A percentile compares a stretch with the other conserved stretches of the same genome.
These are phyloP conservation scores for Nemophila menziesii DNA, from an alignment of 257 asterid species.

Conservation along the genomic window DNA sequence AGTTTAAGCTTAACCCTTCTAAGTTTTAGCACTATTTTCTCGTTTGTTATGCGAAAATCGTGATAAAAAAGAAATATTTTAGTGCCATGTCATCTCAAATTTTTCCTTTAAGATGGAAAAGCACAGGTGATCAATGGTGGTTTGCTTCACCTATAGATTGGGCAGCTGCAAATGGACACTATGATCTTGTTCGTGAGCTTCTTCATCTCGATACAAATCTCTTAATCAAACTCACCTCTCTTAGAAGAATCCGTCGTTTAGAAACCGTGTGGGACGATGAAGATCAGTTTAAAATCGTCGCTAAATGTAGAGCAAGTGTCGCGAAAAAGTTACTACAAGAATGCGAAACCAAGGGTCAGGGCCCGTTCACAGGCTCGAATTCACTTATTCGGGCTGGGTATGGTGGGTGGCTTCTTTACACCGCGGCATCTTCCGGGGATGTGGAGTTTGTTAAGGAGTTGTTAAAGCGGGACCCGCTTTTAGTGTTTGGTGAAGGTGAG, in stretches of 20 bases:
- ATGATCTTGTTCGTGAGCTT: conserved; percentile 65
- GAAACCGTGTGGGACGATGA: conserved; percentile 88
- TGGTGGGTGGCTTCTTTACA: conserved; percentile 93
- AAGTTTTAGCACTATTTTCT: neutral
- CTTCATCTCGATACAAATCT: conserved; percentile 68
- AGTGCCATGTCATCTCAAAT: conserved; percentile 28
- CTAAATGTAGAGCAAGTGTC: conserved; percentile 51
- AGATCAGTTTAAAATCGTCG: conserved; percentile 35
- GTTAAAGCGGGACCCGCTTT: conserved; percentile 43
- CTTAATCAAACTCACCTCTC: conserved; percentile 65
- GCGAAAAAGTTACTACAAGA: conserved; percentile 50
- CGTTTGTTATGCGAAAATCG: neutral
- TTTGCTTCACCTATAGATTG: conserved; percentile 89
- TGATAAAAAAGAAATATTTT: neutral
- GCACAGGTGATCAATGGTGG: conserved; percentile 93
- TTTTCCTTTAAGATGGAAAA: conserved; percentile 80
- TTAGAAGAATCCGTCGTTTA: conserved; percentile 68
- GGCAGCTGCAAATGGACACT: conserved; percentile 96
- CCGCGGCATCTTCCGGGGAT: conserved; percentile 88
- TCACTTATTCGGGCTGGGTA: conserved; percentile 77
- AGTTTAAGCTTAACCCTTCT: neutral
- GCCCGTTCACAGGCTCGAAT: conserved; percentile 41
- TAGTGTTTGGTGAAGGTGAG: conserved; percentile 90
- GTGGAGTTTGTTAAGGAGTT: conserved; percentile 38
- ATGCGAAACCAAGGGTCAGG: conserved; percentile 33